A percentile compares a stretch with the other conserved stretches of the same genome.
phyloP scores from a whole-genome alignment of 1,139 yeast genomes.

The Waltiozyma sp. region DNA sequence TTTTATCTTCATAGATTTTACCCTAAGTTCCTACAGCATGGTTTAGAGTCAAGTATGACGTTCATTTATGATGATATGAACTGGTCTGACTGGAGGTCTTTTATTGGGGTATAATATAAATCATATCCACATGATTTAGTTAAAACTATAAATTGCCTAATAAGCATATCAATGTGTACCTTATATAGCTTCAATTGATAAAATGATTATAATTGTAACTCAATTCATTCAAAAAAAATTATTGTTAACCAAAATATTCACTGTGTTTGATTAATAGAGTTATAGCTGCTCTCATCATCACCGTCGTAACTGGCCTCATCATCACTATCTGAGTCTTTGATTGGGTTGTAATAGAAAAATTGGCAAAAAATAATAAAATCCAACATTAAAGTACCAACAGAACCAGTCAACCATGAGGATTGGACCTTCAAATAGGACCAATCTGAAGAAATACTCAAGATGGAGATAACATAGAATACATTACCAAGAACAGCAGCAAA shows the following conservation, averaged over 20 bases:
- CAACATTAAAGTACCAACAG: constrained; percentile 74
- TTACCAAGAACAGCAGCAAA: constrained; percentile 90
- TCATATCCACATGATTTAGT: too few species aligned
- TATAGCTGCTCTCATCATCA: constrained; percentile 1
- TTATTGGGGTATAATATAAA: constrained; percentile 9
- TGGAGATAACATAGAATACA: constrained; percentile 77
- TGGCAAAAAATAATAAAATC: constrained; percentile 82
- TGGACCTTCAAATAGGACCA: constrained; percentile 64
- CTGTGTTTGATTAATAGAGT: constrained; percentile 1
- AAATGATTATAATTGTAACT: too few species aligned
- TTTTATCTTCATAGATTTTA: constrained; percentile 62
- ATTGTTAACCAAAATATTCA: too few species aligned
- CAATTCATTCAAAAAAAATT: too few species aligned
- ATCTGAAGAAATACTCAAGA: constrained; percentile 64
- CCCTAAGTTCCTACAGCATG: constrained; percentile 52
- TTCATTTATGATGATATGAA: constrained; percentile 48
- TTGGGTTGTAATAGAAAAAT: constrained; percentile 61
- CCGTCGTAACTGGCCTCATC: background rate
- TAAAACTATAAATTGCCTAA: too few species aligned
- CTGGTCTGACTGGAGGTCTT: constrained; percentile 21
- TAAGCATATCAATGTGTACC: too few species aligned
- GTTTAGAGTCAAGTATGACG: constrained; percentile 62
- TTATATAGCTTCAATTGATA: too few species aligned
- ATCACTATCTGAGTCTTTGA: constrained; percentile 7
- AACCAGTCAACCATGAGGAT: constrained; percentile 88